Evolutionary conservation across 2,329 filamentous ascomycete species (phyloP), one percentile per base, ranked within the genome.

Genomic region (Endocalyx cinctus): DNA sequence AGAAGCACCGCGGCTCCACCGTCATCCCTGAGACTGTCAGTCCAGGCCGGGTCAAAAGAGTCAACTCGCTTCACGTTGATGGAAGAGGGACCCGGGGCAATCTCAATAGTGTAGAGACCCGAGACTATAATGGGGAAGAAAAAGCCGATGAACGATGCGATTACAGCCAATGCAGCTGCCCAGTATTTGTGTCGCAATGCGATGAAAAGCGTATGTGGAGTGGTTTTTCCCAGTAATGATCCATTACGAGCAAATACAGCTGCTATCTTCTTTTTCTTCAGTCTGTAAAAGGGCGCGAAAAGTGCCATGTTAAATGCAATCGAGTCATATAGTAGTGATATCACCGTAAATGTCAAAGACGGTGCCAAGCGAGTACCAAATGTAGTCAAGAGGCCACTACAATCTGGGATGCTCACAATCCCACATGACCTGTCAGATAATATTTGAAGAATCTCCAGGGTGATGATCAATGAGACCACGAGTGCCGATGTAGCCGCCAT

Each of bases 1-100:
- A 34, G 32, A 12, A 34, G 32, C 3, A 28, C 32, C 11, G 32
- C 32, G n/a, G 32, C 32, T 11, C 32, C 32, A 20, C 32, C 32
- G 10, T 34, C 32, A 16, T 34, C 23, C 8, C 25, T 29, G 16
- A 34, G 28, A 20, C 32, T 34, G 15, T 34, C 32, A 12, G 17
- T 12, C 32, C 32, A 29, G 16, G 17, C 6, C 16, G 32, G 25
- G 8, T 29, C n/a, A 15, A 34, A 34, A 8, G 25, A 12, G 5
- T 34, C 32, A 19, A 13, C 22, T 29, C 32, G 27, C 7, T 34
- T 17, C 18, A 15, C n/a, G 5, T 17, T 29, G 23, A 34, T 28
- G 7, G 17, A 5, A 2, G 25, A 27, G 12, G 31, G 31, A 10
- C 31, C 22, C 26, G 31, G 23, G 12, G 19, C 31, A 22, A 33